Conservation (phyloP, 208 protist species). For the Trypanosoma boissoni region DNA sequence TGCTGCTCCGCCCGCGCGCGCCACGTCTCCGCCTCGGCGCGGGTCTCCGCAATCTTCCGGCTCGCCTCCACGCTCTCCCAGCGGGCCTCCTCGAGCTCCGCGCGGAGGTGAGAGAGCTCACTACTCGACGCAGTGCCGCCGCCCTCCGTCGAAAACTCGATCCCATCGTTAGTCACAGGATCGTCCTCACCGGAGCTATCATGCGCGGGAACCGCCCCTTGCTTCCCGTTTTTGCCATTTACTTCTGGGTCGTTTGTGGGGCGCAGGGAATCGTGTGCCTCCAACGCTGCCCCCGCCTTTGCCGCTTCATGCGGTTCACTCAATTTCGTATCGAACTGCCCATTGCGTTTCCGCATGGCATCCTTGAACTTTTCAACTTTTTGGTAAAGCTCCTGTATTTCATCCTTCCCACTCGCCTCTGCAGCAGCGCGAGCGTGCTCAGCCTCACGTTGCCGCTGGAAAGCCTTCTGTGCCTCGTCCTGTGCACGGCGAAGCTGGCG, state of each 20-base stretch:
- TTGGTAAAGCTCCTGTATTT: conserved; percentile 26
- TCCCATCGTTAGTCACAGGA: no score
- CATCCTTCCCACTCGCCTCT: conserved; percentile 31
- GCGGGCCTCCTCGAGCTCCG: conserved; percentile 11
- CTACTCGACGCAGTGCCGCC: no score
- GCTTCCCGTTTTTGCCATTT: background rate
- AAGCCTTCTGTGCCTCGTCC: conserved; percentile 23
- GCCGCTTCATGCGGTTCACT: conserved; percentile 6
- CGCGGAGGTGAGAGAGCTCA: no score
- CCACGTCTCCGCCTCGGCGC: conserved; percentile 15
- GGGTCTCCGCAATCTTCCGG: conserved; percentile 17
- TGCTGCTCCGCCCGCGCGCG: conserved; percentile 10
- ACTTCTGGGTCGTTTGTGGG: background rate
- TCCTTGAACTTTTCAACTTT: conserved; percentile 27
- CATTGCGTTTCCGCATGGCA: conserved; percentile 12
- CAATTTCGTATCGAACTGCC: conserved; percentile 18
- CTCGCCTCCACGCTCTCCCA: conserved; percentile 19
- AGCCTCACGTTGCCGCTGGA: conserved; percentile 37
- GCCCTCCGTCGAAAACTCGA: no score
- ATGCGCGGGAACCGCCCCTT: background rate
- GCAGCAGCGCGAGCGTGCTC: conserved; percentile 25
- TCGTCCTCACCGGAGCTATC: background rate
- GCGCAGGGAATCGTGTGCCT: no score
- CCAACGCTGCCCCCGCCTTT: background rate
- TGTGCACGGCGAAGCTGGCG: conserved; percentile 20